These are phyloP conservation scores for Prunus dulcis DNA, from an alignment of 306 rosid genomes.

Conservation along the genomic window DNA sequence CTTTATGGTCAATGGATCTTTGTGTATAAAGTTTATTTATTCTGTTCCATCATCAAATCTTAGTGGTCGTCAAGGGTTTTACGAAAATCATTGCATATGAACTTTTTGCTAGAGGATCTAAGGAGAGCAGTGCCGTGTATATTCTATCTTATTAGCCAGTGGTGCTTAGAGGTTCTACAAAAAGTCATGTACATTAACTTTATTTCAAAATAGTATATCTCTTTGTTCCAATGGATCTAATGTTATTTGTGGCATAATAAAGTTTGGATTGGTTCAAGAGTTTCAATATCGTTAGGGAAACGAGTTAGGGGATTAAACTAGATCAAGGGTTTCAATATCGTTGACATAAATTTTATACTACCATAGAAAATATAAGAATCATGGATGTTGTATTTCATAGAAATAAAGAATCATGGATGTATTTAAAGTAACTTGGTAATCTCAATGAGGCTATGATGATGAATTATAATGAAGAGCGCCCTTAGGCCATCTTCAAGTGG, in stretches of 20 bases:
- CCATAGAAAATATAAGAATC: too few relatives aligned
- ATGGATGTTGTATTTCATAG: too few relatives aligned
- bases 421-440: too few relatives aligned
- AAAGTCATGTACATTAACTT: not conserved
- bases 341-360: too few relatives aligned
- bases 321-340: too few relatives aligned
- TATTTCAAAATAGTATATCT: not conserved
- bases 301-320: too few relatives aligned
- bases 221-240: not conserved
- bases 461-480: too few relatives aligned
- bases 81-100: not conserved
- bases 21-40: not conserved
- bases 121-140: not conserved
- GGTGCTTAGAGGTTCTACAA: not conserved
- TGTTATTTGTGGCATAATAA: not conserved
- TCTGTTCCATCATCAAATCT: not conserved
- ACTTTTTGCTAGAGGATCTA: not conserved
- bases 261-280: too few relatives aligned
- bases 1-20: not conserved
- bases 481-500: too few relatives aligned
- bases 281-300: too few relatives aligned
- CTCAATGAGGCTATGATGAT: too few relatives aligned
- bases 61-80: not conserved
- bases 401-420: too few relatives aligned
- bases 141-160: not conserved